Evolutionary conservation across 345 rosid genomes (phyloP).

Genomic region (Firmiana major): DNA sequence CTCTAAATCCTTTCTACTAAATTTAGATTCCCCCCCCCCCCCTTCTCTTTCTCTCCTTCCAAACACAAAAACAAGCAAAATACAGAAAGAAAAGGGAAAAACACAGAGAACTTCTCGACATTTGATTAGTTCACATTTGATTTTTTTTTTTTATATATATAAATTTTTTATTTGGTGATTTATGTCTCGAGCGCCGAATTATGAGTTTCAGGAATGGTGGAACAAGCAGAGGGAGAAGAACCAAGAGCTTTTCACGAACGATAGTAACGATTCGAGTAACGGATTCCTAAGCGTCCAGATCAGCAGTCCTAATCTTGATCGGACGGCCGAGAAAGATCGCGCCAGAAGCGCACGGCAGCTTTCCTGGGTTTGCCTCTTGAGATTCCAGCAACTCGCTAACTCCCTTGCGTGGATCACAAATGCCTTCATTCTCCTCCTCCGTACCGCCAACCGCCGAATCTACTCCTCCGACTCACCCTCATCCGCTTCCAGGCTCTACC

Average conservation of each 20-base stretch:
- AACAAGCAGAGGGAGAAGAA: slow-evolving; percentile 63
- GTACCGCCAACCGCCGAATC: slow-evolving; percentile 77
- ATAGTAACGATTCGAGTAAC: slow-evolving; percentile 17
- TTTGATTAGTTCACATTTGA: slow-evolving; percentile 5
- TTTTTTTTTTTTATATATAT: background rate
- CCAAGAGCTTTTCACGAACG: slow-evolving; percentile 26
- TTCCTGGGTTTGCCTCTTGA: slow-evolving; percentile 60
- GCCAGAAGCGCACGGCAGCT: slow-evolving; percentile 73
- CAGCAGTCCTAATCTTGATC: slow-evolving; percentile 36
- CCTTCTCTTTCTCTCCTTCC: slow-evolving; percentile 9
- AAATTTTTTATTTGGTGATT: background rate
- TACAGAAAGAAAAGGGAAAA: background rate
- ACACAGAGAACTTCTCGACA: background rate
- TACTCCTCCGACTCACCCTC: slow-evolving; percentile 33
- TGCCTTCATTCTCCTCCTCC: slow-evolving; percentile 44
- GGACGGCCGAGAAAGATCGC: slow-evolving; percentile 46
- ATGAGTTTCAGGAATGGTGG: slow-evolving; percentile 84
- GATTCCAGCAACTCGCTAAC: slow-evolving; percentile 54
- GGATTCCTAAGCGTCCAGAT: slow-evolving; percentile 53
- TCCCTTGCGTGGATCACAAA: slow-evolving; percentile 54
- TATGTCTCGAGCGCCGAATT: slow-evolving; percentile 54
- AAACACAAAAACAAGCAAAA: too few relatives aligned
- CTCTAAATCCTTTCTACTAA: slow-evolving; percentile 9
- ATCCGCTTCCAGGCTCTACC: slow-evolving; percentile 51
- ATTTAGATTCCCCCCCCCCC: slow-evolving; percentile 20